phyloP scores from a whole-genome alignment of 2,329 filamentous ascomycete genomes.

The Orbilia javanica region DNA sequence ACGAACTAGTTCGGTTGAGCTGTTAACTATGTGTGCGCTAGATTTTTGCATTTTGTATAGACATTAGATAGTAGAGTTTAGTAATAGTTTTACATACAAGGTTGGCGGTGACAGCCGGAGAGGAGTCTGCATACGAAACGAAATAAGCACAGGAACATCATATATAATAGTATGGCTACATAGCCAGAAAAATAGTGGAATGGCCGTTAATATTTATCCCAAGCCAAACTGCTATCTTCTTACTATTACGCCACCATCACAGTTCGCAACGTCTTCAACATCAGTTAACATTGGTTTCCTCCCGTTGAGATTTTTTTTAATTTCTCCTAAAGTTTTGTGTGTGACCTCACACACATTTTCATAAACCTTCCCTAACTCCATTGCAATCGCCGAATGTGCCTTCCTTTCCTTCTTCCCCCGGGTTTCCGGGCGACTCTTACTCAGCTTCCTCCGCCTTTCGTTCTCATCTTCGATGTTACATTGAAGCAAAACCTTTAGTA shows the following conservation, averaged over 20 bases:
- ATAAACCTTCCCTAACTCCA: slow-evolving; percentile 22
- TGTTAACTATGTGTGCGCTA: too few species aligned
- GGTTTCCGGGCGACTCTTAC: too few species aligned
- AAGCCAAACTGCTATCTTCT: too few species aligned
- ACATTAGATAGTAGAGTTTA: background rate
- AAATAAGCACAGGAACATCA: too few species aligned
- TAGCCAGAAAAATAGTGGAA: too few species aligned
- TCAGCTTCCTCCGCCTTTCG: background rate
- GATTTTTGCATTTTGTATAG: too few species aligned
- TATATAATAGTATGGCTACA: too few species aligned
- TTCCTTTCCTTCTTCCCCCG: background rate
- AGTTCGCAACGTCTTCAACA: background rate
- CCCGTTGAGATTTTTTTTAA: background rate
- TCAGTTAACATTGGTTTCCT: background rate
- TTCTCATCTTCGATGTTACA: slow-evolving; percentile 18
- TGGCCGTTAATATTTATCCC: too few species aligned
- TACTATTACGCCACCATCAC: background rate
- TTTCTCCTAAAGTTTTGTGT: slow-evolving; percentile 8
- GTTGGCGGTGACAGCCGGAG: background rate
- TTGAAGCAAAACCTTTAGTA: slow-evolving; percentile 10
- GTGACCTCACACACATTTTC: background rate
- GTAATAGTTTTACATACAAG: background rate
- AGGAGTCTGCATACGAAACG: too few species aligned
- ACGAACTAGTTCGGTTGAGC: too few species aligned
- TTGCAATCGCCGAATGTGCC: background rate